These are phyloP conservation scores for Globisporangium apiculatum DNA, from an alignment of 352 stramenopile genomes.

Conservation along the genomic window DNA sequence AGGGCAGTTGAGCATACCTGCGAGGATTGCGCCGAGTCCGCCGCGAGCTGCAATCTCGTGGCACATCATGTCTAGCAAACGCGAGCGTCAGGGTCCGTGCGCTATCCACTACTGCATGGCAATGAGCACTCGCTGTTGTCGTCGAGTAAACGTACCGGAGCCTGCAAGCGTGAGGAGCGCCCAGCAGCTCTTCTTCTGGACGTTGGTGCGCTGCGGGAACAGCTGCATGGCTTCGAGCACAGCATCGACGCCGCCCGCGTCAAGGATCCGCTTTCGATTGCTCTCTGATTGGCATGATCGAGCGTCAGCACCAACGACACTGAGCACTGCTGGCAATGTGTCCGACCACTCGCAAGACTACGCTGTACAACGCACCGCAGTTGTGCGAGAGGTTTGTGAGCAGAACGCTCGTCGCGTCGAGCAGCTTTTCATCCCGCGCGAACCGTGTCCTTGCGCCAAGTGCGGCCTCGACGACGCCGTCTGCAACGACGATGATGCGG, in stretches of 20 bases:
- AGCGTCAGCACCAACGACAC: too few relatives aligned
- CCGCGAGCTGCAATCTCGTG: conserved; percentile 50
- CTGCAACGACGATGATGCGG: conserved; percentile 56
- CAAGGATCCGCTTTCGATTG: conserved; percentile 72
- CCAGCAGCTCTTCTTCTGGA: conserved; percentile 84
- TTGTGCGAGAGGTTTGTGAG: conserved; percentile 88
- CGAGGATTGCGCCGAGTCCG: conserved; percentile 58
- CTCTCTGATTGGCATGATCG: conserved; percentile 34
- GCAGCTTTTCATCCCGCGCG: conserved; percentile 43
- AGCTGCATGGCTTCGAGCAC: conserved; percentile 81
- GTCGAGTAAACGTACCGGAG: conserved; percentile 36
- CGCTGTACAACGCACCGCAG: conserved; percentile 27
- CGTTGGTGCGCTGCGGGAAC: conserved; percentile 51
- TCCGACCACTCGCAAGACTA: background rate
- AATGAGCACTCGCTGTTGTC: background rate
- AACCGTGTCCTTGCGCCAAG: conserved; percentile 64
- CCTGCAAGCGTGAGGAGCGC: conserved; percentile 74
- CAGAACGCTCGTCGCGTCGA: conserved; percentile 64
- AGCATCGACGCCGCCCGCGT: conserved; percentile 66
- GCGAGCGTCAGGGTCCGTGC: background rate
- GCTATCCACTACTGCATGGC: background rate
- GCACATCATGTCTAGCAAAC: conserved; percentile 47
- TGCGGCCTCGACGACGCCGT: conserved; percentile 47
- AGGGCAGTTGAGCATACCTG: conserved; percentile 64
- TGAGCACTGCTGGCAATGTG: too few relatives aligned